Evolutionary conservation across 331 rosid species (phyloP).

Genomic region (Cucumis variabilis): DNA sequence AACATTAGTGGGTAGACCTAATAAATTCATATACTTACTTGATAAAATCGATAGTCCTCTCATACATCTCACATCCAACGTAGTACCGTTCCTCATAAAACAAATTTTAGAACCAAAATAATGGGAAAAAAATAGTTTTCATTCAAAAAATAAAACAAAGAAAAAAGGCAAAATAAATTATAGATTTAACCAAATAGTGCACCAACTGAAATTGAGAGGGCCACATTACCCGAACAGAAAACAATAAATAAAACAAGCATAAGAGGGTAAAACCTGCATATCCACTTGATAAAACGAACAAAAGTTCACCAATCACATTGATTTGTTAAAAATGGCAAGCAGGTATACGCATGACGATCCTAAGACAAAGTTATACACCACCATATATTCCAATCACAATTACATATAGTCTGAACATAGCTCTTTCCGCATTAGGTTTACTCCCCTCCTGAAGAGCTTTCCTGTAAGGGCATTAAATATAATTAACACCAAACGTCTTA

Average conservation of each 20-base stretch:
- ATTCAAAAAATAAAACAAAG: too few relatives aligned
- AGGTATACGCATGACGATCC: conserved; percentile 90
- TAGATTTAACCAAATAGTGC: conserved; percentile 20
- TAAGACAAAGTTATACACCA: conserved; percentile 79
- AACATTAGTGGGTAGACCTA: background rate
- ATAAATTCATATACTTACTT: conserved; percentile 53
- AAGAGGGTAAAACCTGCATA: conserved; percentile 76
- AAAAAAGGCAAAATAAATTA: conserved; percentile 19
- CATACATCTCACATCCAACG: conserved; percentile 97
- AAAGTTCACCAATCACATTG: conserved; percentile 87
- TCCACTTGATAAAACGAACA: conserved; percentile 86
- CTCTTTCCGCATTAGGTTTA: conserved; percentile 49
- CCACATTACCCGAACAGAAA: conserved; percentile 23
- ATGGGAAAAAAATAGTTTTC: too few relatives aligned
- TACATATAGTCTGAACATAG: conserved; percentile 66
- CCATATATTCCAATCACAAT: conserved; percentile 86
- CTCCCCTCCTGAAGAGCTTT: conserved; percentile 88
- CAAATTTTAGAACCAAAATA: conserved; percentile 2
- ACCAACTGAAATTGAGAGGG: conserved; percentile 31
- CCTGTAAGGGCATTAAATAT: conserved; percentile 53
- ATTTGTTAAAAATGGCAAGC: conserved; percentile 77
- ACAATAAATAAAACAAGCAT: background rate
- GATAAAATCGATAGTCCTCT: conserved; percentile 84
- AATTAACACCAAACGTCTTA: conserved; percentile 20
- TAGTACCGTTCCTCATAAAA: conserved; percentile 82